These are phyloP conservation scores for Kodamaea neixiangensis DNA, from an alignment of 805 yeast genomes.

Conservation along the genomic window DNA sequence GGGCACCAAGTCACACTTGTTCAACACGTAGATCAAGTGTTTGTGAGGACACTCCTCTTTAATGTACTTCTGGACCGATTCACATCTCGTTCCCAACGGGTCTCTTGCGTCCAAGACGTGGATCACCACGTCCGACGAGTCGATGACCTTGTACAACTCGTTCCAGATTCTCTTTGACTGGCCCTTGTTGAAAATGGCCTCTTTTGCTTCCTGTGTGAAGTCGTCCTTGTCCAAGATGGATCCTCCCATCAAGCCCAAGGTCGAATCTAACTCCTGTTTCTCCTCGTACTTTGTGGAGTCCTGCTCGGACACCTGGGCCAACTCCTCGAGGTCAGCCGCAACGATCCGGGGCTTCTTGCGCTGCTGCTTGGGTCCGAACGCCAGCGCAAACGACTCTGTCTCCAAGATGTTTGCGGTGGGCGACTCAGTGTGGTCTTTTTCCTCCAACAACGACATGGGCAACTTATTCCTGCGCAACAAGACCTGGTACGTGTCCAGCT, in stretches of 20 bases:
- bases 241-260: constrained; percentile 80
- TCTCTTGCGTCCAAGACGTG: constrained; percentile 98
- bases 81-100: constrained; percentile 95
- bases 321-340: constrained; percentile 75
- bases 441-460: constrained; percentile 94
- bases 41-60: constrained; percentile 94
- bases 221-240: constrained; percentile 65
- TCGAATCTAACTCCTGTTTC: constrained; percentile 70
- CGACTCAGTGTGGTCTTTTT: constrained; percentile 71
- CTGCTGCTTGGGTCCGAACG: constrained; percentile 95
- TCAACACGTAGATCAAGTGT: constrained; percentile 89
- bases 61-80: constrained; percentile 88
- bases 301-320: constrained; percentile 57
- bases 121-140: constrained; percentile 94
- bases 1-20: constrained; percentile 97
- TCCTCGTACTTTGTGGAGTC: constrained; percentile 68
- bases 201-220: constrained; percentile 88
- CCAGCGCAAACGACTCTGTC: constrained; percentile 75
- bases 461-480: constrained; percentile 84
- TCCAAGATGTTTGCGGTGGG: constrained; percentile 83
- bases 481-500: constrained; percentile 82
- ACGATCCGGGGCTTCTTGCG: constrained; percentile 86
- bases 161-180: constrained; percentile 99
- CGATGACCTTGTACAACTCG: constrained; percentile 94
- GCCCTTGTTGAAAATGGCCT: constrained; percentile 93